These are phyloP conservation scores for Abrus precatorius DNA, from an alignment of 306 rosid species.

Conservation along the genomic window DNA sequence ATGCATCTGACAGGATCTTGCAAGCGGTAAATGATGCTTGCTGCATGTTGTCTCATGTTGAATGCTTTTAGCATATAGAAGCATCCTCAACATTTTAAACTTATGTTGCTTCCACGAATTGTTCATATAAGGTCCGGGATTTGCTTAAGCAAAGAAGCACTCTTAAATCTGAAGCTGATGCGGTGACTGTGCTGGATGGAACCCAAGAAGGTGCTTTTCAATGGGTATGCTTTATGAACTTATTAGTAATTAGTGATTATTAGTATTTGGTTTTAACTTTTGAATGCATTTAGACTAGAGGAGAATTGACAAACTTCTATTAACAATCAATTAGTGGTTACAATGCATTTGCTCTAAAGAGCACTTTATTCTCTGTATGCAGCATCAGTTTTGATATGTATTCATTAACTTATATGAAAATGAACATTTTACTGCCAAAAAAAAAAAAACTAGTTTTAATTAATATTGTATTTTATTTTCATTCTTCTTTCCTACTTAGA, in stretches of 20 bases:
- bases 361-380: neutral
- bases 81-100: slow-evolving; percentile 2
- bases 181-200: slow-evolving; percentile 88
- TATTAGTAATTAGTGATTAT: neutral
- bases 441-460: too few species aligned
- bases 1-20: slow-evolving; percentile 77
- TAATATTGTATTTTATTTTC: too few species aligned
- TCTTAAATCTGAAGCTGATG: slow-evolving; percentile 60
- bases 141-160: slow-evolving; percentile 70
- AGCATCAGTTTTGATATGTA: too few species aligned
- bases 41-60: slow-evolving; percentile 7
- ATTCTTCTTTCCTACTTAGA: too few species aligned
- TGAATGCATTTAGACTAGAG: slow-evolving; percentile 30
- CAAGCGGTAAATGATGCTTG: slow-evolving; percentile 68
- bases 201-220: slow-evolving; percentile 92
- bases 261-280: neutral
- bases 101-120: slow-evolving; percentile 27
- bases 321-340: neutral
- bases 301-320: slow-evolving; percentile 29
- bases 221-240: slow-evolving; percentile 71
- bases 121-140: slow-evolving; percentile 72
- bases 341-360: neutral
- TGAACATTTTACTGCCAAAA: too few species aligned
- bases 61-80: slow-evolving; percentile 12
- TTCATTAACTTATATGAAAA: too few species aligned